Evolutionary conservation across 768 basidiomycete species (phyloP).

Genomic region (Mycena pura): DNA sequence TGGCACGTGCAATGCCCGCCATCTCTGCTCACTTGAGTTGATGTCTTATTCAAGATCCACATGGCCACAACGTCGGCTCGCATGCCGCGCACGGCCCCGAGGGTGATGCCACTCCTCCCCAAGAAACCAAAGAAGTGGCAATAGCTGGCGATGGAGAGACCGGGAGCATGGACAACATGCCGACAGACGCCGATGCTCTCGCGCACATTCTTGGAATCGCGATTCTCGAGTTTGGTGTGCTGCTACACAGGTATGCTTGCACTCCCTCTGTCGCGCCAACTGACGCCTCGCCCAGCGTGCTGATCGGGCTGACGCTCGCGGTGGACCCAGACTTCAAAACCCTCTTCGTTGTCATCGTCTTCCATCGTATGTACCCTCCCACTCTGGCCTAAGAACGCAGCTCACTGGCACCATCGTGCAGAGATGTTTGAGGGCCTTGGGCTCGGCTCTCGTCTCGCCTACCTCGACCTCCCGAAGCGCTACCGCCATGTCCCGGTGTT

Average conservation of each 20-base stretch:
- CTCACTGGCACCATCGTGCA: no score
- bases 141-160: no score
- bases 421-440: no score
- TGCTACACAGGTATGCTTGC: no score
- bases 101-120: neutral
- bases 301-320: constrained; percentile 90
- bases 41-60: neutral
- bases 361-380: constrained; percentile 94
- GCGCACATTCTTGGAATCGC: constrained; percentile 86
- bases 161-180: no score
- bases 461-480: no score
- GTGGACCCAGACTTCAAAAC: constrained; percentile 81
- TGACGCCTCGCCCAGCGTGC: constrained; percentile 51
- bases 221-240: constrained; percentile 91
- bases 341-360: constrained; percentile 86
- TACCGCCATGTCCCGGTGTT: no score
- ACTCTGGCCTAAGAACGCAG: no score
- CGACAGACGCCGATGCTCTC: no score
- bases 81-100: constrained; percentile 2
- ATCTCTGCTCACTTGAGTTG: constrained; percentile 3
- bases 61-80: neutral
- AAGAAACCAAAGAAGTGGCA: no score
- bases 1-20: constrained; percentile 44
- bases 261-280: neutral
- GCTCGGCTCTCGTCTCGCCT: no score